Conservation (phyloP, 768 basidiomycete species). For the Suillus luteus region DNA sequence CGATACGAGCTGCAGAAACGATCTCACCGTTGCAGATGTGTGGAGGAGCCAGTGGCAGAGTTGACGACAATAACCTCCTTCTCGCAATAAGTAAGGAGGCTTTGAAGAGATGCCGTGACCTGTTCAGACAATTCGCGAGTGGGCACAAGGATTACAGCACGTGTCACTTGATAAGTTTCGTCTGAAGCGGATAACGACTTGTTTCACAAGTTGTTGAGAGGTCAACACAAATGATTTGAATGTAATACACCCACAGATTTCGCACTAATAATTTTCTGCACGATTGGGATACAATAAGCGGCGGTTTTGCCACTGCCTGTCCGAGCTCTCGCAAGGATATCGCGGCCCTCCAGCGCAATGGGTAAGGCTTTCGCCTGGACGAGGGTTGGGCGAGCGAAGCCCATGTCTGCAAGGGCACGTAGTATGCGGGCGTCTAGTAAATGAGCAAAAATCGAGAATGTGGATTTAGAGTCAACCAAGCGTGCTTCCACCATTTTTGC, state of each 20-base stretch:
- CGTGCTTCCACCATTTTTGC: conserved; percentile 45
- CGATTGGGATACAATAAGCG: conserved; percentile 89
- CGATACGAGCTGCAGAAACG: background rate
- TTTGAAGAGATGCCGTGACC: conserved; percentile 68
- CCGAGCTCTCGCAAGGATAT: conserved; percentile 91
- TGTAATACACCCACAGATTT: conserved; percentile 63
- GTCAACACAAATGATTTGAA: background rate
- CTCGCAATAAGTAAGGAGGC: conserved; percentile 77
- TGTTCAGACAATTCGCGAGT: conserved; percentile 94
- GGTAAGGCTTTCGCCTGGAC: conserved; percentile 94
- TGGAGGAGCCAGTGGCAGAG: conserved; percentile 68
- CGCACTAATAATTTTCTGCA: conserved; percentile 82
- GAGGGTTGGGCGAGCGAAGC: conserved; percentile 88
- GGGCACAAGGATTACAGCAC: conserved; percentile 82
- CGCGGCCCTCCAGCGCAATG: conserved; percentile 82
- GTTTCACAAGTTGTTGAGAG: conserved; percentile 3
- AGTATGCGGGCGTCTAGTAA: conserved; percentile 84
- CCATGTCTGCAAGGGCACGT: conserved; percentile 85
- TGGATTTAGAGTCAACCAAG: conserved; percentile 48
- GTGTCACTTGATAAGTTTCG: conserved; percentile 55
- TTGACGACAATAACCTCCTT: conserved; percentile 72
- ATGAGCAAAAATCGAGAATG: conserved; percentile 67
- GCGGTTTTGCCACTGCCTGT: conserved; percentile 98
- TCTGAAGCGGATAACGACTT: conserved; percentile 44
- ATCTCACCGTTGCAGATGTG: conserved; percentile 72